Evolutionary conservation across 1,284 basidiomycete genomes (phyloP).

Genomic region (Kalmanozyma brasiliensis): DNA sequence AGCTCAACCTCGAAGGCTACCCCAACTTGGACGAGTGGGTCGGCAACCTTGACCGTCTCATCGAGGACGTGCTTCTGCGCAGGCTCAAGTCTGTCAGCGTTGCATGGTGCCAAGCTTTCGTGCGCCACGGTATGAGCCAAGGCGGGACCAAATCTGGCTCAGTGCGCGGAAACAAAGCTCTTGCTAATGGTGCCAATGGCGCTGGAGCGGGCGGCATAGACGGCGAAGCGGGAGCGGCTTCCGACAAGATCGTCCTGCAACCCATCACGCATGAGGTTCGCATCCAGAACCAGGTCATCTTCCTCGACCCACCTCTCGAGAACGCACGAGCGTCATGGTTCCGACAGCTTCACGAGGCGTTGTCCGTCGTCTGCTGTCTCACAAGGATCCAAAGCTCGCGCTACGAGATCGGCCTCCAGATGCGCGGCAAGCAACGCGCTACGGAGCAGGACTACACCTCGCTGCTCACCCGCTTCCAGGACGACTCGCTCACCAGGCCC

Average conservation of each 20-base stretch:
- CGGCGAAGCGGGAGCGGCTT: constrained; percentile 12
- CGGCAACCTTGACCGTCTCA: constrained; percentile 83
- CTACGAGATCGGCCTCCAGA: constrained; percentile 79
- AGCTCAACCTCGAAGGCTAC: constrained; percentile 93
- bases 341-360: constrained; percentile 80
- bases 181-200: constrained; percentile 9
- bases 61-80: constrained; percentile 83
- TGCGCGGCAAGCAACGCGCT: constrained; percentile 38
- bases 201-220: constrained; percentile 1
- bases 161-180: constrained; percentile 18
- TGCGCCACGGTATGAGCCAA: constrained; percentile 23
- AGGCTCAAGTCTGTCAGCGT: constrained; percentile 83
- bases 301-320: constrained; percentile 96
- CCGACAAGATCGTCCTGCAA: constrained; percentile 37
- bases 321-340: constrained; percentile 91
- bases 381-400: constrained; percentile 89
- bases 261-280: constrained; percentile 84
- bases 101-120: constrained; percentile 87
- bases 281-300: constrained; percentile 98
- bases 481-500: constrained; percentile 80
- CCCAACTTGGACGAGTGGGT: constrained; percentile 98
- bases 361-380: constrained; percentile 87
- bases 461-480: constrained; percentile 79
- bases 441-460: constrained; percentile 75
- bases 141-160: constrained; percentile 10